phyloP scores from a whole-genome alignment of 768 basidiomycete genomes.

The Chlorophyllum brunneum region DNA sequence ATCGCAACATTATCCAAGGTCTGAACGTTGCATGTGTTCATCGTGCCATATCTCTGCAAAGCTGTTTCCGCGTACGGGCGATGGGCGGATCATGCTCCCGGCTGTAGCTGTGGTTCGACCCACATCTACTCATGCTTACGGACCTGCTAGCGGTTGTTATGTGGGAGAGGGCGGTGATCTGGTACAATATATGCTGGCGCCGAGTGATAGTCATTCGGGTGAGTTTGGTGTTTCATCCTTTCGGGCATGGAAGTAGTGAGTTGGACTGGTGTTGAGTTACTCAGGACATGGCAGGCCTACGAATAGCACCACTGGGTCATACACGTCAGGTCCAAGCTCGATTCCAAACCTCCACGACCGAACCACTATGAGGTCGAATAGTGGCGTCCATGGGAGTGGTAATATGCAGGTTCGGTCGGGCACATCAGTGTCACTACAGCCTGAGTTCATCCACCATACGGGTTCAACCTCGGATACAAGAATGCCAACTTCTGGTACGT shows the following conservation, averaged over 20 bases:
- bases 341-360: not conserved
- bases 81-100: slow-evolving; percentile 7
- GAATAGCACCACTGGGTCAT: not conserved
- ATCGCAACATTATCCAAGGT: slow-evolving; percentile 5
- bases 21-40: slow-evolving; percentile 8
- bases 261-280: not conserved
- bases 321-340: not conserved
- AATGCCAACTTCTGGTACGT: not conserved
- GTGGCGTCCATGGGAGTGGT: no score
- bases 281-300: slow-evolving; percentile 3
- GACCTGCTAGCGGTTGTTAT: not conserved
- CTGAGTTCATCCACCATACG: not conserved
- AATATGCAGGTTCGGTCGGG: not conserved
- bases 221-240: not conserved
- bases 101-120: not conserved
- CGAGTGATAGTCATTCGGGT: not conserved
- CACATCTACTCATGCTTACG: not conserved
- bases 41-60: slow-evolving; percentile 10
- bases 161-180: not conserved
- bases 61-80: slow-evolving; percentile 9
- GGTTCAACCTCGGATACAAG: not conserved
- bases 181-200: not conserved
- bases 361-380: not conserved
- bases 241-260: not conserved
- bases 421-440: not conserved